Evolutionary conservation across 1,284 basidiomycete genomes (phyloP).

Genomic region (Ganoderma leucocontextum): DNA sequence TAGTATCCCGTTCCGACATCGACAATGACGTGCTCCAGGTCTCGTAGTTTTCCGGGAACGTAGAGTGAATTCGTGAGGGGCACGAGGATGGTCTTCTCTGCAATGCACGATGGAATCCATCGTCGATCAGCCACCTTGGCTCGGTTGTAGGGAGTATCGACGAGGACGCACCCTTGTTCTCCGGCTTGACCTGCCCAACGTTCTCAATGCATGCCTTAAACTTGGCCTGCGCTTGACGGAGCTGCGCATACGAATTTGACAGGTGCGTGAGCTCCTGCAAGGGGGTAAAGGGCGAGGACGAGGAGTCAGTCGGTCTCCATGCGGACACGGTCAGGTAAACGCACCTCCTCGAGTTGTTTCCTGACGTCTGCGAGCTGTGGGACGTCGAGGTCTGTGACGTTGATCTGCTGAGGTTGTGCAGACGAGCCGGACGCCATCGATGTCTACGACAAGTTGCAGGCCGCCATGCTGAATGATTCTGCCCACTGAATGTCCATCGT

Average conservation of each 20-base stretch:
- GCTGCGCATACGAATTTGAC: slow-evolving; percentile 91
- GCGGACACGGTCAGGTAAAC: slow-evolving; percentile 3
- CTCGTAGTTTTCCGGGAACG: slow-evolving; percentile 89
- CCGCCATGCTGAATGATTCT: not conserved
- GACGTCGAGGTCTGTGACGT: slow-evolving; percentile 81
- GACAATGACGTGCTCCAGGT: slow-evolving; percentile 89
- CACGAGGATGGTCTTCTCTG: slow-evolving; percentile 89
- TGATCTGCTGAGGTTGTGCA: slow-evolving; percentile 69
- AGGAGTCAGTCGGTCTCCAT: slow-evolving; percentile 15
- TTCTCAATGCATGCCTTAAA: slow-evolving; percentile 90
- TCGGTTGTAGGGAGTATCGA: not conserved
- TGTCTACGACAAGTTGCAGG: not conserved
- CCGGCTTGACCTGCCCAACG: slow-evolving; percentile 79
- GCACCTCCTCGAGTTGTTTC: slow-evolving; percentile 89
- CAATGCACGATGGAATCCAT: not conserved
- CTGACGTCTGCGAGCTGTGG: slow-evolving; percentile 87
- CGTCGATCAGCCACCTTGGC: not conserved
- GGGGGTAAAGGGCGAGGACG: not conserved
- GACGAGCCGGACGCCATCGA: slow-evolving; percentile 36
- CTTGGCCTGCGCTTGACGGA: slow-evolving; percentile 93
- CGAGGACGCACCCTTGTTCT: slow-evolving; percentile 71
- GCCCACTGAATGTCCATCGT: no score
- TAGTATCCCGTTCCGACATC: slow-evolving; percentile 98
- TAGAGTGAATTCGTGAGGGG: slow-evolving; percentile 96
- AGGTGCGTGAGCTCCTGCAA: slow-evolving; percentile 90